Evolutionary conservation across 768 basidiomycete species (phyloP).

Genomic region (Xanthoconium purpureum): DNA sequence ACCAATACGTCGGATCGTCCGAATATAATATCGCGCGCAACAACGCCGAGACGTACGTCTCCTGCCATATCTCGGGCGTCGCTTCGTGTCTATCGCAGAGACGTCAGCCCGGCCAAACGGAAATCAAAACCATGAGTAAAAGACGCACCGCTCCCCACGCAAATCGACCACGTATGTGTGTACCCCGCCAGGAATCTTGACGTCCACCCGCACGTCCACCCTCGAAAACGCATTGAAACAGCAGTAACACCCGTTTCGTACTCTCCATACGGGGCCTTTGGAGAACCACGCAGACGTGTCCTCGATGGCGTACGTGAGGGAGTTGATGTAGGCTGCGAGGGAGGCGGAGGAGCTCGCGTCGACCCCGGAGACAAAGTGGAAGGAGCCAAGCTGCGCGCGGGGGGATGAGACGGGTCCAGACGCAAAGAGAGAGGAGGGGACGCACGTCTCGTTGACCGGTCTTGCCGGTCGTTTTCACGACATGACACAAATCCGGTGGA

Average conservation of each 20-base stretch:
- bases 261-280: conserved; percentile 82
- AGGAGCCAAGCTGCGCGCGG: conserved; percentile 77
- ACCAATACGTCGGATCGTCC: conserved; percentile 86
- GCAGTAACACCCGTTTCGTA: conserved; percentile 90
- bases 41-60: conserved; percentile 92
- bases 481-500: conserved; percentile 95
- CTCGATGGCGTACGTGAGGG: conserved; percentile 93
- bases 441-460: conserved; percentile 84
- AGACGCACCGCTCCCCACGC: conserved; percentile 83
- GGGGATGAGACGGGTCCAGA: neutral
- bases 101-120: neutral
- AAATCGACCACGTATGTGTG: conserved; percentile 91
- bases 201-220: conserved; percentile 95
- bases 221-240: conserved; percentile 98
- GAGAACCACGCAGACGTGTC: conserved; percentile 91
- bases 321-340: conserved; percentile 97
- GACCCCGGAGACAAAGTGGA: conserved; percentile 98
- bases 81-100: conserved; percentile 63
- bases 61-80: conserved; percentile 92
- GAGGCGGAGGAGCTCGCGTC: conserved; percentile 98
- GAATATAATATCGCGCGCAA: conserved; percentile 92
- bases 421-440: conserved; percentile 5
- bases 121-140: neutral
- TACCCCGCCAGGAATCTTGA: conserved; percentile 97
- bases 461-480: conserved; percentile 86